A percentile compares a stretch with the other conserved stretches of the same genome.
phyloP scores from a whole-genome alignment of 2,329 filamentous ascomycete species.

The Gremmenia infestans region DNA sequence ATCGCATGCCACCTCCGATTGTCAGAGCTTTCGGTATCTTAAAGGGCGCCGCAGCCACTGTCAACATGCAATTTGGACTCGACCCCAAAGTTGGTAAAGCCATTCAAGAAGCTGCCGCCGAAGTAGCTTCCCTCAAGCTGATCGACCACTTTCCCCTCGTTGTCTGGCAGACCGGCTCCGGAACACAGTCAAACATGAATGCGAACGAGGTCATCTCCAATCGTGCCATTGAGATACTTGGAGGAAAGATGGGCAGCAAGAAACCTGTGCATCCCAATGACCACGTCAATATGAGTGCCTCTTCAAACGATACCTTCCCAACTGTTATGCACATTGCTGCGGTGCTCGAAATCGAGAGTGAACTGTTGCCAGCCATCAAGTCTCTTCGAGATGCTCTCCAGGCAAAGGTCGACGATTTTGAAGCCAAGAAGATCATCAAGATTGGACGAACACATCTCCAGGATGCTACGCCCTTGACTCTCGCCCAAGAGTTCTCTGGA shows the following conservation, averaged over 20 bases:
- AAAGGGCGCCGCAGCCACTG: conserved; percentile 91
- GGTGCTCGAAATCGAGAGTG: conserved; percentile 84
- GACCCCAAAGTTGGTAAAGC: conserved; percentile 87
- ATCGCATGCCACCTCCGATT: conserved; percentile 93
- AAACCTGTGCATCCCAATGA: conserved; percentile 99
- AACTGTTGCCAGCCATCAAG: conserved; percentile 76
- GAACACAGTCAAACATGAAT: conserved; percentile 99
- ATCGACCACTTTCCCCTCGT: conserved; percentile 97
- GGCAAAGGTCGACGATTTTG: conserved; percentile 83
- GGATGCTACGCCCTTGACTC: conserved; percentile 91
- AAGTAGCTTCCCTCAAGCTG: conserved; percentile 91
- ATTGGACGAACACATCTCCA: conserved; percentile 97
- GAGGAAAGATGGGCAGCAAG: conserved; percentile 91
- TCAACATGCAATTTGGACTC: conserved; percentile 94
- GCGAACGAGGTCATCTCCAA: conserved; percentile 99
- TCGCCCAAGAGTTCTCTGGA: conserved; percentile 96
- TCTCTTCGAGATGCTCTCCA: conserved; percentile 80
- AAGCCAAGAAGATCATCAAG: conserved; percentile 89
- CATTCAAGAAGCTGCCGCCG: conserved; percentile 88
- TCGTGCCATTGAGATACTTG: conserved; percentile 95
- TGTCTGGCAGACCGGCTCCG: conserved; percentile 98
- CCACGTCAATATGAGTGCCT: conserved; percentile 98
- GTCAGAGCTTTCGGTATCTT: conserved; percentile 93
- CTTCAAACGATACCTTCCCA: conserved; percentile 98
- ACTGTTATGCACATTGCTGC: conserved; percentile 99